Evolutionary conservation across 2,329 filamentous ascomycete species (phyloP).

Genomic region (Penicillium vulpinum): DNA sequence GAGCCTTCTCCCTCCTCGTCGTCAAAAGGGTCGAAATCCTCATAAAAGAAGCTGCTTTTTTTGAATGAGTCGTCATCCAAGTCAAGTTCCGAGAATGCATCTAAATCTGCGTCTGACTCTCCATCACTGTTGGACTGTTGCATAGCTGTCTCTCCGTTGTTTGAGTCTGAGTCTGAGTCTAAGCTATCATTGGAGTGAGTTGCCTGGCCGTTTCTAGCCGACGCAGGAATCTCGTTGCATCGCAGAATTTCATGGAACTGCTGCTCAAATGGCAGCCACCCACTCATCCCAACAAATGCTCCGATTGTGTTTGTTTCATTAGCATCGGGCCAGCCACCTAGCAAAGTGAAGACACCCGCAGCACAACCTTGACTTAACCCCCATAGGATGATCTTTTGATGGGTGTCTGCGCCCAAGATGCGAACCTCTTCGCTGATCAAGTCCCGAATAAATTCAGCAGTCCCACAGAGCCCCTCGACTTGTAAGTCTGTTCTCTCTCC

Average conservation of each 20-base stretch:
- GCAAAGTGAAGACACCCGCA: slow-evolving; percentile 44
- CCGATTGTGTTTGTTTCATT: slow-evolving; percentile 30
- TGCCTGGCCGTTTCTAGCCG: background rate
- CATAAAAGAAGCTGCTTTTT: background rate
- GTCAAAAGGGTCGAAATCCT: slow-evolving; percentile 26
- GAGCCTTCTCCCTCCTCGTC: slow-evolving; percentile 14
- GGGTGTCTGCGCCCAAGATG: slow-evolving; percentile 25
- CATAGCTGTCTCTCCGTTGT: background rate
- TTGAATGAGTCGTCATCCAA: background rate
- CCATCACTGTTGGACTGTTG: background rate
- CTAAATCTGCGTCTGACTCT: background rate
- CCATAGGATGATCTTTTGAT: slow-evolving; percentile 50
- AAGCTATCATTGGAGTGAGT: background rate
- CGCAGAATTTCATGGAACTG: slow-evolving; percentile 30
- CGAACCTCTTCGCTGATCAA: slow-evolving; percentile 39
- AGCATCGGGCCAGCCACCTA: slow-evolving; percentile 38
- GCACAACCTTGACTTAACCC: slow-evolving; percentile 59
- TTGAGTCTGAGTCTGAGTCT: background rate
- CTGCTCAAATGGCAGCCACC: slow-evolving; percentile 46
- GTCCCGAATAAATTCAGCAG: slow-evolving; percentile 35
- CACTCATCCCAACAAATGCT: slow-evolving; percentile 52
- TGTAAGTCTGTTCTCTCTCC: slow-evolving; percentile 46
- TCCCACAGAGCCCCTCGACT: slow-evolving; percentile 48
- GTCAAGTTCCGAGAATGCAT: background rate
- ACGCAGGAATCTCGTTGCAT: background rate